A percentile compares a stretch with the other conserved stretches of the same genome.
Conservation (phyloP, 2,329 filamentous ascomycete genomes). For the Neofusicoccum cordaticola region DNA sequence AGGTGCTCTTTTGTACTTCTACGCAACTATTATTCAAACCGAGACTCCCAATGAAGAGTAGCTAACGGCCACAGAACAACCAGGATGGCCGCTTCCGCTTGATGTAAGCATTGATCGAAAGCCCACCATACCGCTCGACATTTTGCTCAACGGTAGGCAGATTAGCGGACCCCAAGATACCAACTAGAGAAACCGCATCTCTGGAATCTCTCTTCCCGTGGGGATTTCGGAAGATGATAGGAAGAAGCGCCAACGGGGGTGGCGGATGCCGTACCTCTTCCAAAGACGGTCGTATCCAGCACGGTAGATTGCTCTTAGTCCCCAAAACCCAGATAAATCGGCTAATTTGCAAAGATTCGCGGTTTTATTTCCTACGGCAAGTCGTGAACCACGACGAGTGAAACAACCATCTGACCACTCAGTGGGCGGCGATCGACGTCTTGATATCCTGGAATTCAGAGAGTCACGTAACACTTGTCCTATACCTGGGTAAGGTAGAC, state of each 20-base stretch:
- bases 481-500: too few species aligned
- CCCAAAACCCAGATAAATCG: not conserved
- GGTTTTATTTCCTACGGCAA: not conserved
- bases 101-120: not conserved
- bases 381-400: not conserved
- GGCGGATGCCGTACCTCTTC: not conserved
- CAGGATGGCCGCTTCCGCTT: not conserved
- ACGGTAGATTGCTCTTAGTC: not conserved
- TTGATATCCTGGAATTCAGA: too few species aligned
- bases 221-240: not conserved
- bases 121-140: too few species aligned
- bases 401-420: too few species aligned
- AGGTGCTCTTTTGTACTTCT: too few species aligned
- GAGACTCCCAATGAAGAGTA: too few species aligned
- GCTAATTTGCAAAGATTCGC: not conserved
- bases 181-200: not conserved
- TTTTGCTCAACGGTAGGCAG: not conserved
- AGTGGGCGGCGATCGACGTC: too few species aligned
- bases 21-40: too few species aligned
- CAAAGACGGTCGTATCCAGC: not conserved
- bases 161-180: not conserved
- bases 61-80: too few species aligned
- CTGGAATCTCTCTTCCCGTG: not conserved
- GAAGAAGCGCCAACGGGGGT: not conserved
- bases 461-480: too few species aligned